These are phyloP conservation scores for Aspergillus ibericus DNA, from an alignment of 2,329 filamentous ascomycete genomes.

Conservation along the genomic window DNA sequence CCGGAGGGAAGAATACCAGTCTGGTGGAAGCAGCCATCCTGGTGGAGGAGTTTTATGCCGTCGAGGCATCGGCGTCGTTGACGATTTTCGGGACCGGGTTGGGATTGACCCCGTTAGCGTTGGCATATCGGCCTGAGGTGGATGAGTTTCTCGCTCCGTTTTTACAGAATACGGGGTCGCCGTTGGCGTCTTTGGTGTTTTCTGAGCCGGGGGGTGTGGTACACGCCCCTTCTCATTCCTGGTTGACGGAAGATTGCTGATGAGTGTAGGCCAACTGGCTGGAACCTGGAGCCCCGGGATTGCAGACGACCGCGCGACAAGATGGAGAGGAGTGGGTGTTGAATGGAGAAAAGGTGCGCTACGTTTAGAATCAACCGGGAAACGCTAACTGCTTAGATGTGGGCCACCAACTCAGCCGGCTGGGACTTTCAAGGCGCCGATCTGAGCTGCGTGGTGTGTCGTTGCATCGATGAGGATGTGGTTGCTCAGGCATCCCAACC, in stretches of 20 bases:
- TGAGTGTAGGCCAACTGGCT: constrained; percentile 48
- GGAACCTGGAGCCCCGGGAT: constrained; percentile 50
- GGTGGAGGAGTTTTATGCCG: constrained; percentile 55
- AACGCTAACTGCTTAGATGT: constrained; percentile 43
- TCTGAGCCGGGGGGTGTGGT: constrained; percentile 53
- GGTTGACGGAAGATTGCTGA: background rate
- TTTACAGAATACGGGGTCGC: constrained; percentile 45
- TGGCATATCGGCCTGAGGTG: constrained; percentile 44
- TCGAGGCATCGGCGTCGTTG: constrained; percentile 52
- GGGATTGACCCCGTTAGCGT: constrained; percentile 53
- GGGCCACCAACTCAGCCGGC: constrained; percentile 56
- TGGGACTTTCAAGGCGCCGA: constrained; percentile 57
- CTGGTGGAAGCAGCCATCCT: constrained; percentile 53
- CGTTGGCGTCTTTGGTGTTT: constrained; percentile 53
- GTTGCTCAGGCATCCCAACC: constrained; percentile 15
- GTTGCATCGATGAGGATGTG: constrained; percentile 30
- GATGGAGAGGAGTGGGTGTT: constrained; percentile 55
- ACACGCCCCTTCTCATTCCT: background rate
- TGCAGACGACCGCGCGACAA: constrained; percentile 50
- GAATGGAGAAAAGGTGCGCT: constrained; percentile 46
- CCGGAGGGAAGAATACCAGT: constrained; percentile 49
- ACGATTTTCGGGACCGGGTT: constrained; percentile 56
- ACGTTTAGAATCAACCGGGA: background rate
- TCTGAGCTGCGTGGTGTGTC: constrained; percentile 55
- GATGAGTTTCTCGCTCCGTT: constrained; percentile 52